Base-by-base conservation (phyloP, 192 early-diverging fungal genomes). In the Backusella tuberculispora region DNA sequence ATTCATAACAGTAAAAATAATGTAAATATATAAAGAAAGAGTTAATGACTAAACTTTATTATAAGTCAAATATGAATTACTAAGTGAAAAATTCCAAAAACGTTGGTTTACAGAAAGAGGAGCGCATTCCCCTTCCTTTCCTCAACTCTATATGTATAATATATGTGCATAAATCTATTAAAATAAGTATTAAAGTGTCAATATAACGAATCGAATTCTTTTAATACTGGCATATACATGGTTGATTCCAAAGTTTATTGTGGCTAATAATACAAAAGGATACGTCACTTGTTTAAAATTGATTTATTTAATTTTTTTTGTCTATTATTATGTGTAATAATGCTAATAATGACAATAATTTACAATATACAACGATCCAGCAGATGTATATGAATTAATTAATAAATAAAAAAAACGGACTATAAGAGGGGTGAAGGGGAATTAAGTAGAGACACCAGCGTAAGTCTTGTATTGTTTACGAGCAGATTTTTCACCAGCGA, bases 201-300 rank as follows among this genome's bases (percentile, higher is more conserved):
- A 34, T 34, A 34, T 34, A 34, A 2, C 29, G 29, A 34, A 34
- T 34, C 29, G n/a, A 34, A 1, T 34, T 34, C 2, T 34, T 34
- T 34, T 34, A 34, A 34, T 34, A 34, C 29, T 34, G 29, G 29
- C 29, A 34, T 34, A 34, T 34, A 34, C 2, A 34, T 34, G 29
- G 29, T 34, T 34, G 29, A 34, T 34, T 34, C 29, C 2, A 34
- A 34, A 34, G 21, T 24, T 60, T 24, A 43, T 60, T 60, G 53
- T 60, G 53, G 53, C 53, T 60, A 60, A 60, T 53, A 53, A 1
- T 24, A 12, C 21, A 10, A 60, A 34, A 60, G 3, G 53, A 60
- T 24, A 60, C 53, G 53, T 19, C 50, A 56, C 50, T 56, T 56
- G 50, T 56, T 56, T 56, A n/a, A 56, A 56, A 56, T 21, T 56